phyloP scores from a whole-genome alignment of 345 rosid genomes.

The Rubroshorea leprosula region DNA sequence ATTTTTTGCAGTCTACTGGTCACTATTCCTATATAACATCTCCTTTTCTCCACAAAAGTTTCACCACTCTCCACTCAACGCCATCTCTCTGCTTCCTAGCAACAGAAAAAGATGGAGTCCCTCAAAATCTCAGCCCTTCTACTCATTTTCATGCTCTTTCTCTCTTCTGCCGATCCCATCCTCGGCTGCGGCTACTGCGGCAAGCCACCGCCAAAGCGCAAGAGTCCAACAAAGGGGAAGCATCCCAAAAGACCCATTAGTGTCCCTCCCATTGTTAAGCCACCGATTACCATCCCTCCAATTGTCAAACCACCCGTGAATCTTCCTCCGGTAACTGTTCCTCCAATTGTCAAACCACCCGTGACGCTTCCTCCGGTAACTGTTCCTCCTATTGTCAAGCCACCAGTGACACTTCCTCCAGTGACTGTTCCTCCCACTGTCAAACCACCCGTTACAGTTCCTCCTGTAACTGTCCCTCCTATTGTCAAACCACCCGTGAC shows the following conservation, averaged over 20 bases:
- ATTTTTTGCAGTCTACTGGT: conserved; percentile 19
- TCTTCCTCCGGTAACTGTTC: conserved; percentile 10
- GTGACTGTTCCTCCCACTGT: conserved; percentile 22
- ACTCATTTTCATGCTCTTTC: conserved; percentile 46
- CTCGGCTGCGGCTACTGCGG: conserved; percentile 58
- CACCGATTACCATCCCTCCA: conserved; percentile 35
- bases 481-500: not conserved
- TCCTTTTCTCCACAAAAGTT: conserved; percentile 13
- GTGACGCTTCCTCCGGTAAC: conserved; percentile 27
- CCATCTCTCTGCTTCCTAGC: conserved; percentile 3
- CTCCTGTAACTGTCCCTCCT: conserved; percentile 31
- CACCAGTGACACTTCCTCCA: conserved; percentile 29
- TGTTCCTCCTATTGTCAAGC: conserved; percentile 27
- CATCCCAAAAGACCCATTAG: conserved; percentile 15
- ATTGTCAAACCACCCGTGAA: conserved; percentile 10
- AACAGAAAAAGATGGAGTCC: conserved; percentile 36
- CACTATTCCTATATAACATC: conserved; percentile 36
- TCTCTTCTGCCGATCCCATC: conserved; percentile 48
- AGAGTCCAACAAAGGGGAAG: conserved; percentile 19
- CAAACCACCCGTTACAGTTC: conserved; percentile 24
- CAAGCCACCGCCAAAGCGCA: conserved; percentile 30
- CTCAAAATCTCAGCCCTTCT: conserved; percentile 48
- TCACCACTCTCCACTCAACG: conserved; percentile 7
- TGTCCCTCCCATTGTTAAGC: conserved; percentile 24
- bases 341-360: conserved; percentile 23